Percentiles rank a stretch among this genome's conserved stretches.
phyloP scores from a whole-genome alignment of 768 basidiomycete genomes.

The Naganishia vishniacii region DNA sequence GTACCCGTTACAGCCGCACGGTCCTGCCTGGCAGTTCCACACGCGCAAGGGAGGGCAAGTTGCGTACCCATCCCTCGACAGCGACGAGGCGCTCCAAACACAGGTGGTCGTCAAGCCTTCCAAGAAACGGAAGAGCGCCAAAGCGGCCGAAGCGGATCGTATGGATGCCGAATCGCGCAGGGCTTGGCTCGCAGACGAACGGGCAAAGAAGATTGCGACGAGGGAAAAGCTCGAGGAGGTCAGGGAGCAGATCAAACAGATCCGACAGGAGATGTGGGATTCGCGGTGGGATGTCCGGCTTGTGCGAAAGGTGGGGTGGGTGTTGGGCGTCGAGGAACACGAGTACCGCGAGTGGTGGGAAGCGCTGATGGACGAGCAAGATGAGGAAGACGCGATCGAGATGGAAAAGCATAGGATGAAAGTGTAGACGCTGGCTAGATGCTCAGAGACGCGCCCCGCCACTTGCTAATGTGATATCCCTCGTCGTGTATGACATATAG shows the following conservation, averaged over 20 bases:
- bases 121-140: conserved; percentile 8
- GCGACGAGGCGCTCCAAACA: neutral
- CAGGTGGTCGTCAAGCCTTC: neutral
- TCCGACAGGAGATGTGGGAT: conserved; percentile 7
- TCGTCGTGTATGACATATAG: neutral
- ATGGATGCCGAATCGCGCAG: conserved; percentile 4
- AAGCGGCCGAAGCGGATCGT: conserved; percentile 3
- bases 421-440: conserved; percentile 1
- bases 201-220: conserved; percentile 1
- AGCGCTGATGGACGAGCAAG: conserved; percentile 5
- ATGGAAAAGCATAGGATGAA: conserved; percentile 2
- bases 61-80: neutral
- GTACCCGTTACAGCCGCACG: conserved; percentile 5
- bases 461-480: neutral
- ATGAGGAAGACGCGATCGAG: neutral
- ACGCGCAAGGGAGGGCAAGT: neutral
- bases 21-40: neutral
- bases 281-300: conserved; percentile 2
- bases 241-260: neutral
- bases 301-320: conserved; percentile 6
- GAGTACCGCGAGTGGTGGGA: conserved; percentile 22
- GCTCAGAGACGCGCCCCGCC: neutral
- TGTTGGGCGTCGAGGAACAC: conserved; percentile 2
- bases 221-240: neutral
- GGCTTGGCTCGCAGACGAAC: conserved; percentile 16